A percentile compares a stretch with the other conserved stretches of the same genome.
These are phyloP conservation scores for Acanthochlamys bracteata DNA, from an alignment of 106 monocot species.

Conservation along the genomic window DNA sequence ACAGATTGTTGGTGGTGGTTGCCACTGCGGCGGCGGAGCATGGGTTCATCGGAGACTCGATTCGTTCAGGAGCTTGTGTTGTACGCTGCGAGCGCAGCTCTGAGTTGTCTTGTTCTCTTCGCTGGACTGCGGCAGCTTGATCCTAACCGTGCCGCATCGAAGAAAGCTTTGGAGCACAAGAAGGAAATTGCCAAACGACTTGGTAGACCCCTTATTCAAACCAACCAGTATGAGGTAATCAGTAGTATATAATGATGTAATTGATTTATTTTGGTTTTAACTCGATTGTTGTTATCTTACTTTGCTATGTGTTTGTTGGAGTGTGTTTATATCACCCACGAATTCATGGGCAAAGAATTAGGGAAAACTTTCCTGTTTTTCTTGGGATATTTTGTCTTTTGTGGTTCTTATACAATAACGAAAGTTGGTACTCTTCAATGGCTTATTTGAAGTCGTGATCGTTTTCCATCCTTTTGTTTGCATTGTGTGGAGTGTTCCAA, in stretches of 20 bases:
- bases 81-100: conserved; percentile 72
- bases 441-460: too few relatives aligned
- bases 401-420: too few relatives aligned
- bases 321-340: too few relatives aligned
- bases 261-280: neutral
- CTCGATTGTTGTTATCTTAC: too few relatives aligned
- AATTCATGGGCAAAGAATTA: too few relatives aligned
- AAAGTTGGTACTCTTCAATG: too few relatives aligned
- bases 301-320: too few relatives aligned
- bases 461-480: too few relatives aligned
- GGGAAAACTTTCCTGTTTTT: too few relatives aligned
- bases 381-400: too few relatives aligned
- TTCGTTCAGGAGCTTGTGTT: conserved; percentile 65
- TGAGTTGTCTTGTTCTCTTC: conserved; percentile 69
- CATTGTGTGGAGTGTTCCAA: too few relatives aligned
- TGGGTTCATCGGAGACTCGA: conserved; percentile 25
- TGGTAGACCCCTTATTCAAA: conserved; percentile 56
- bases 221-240: conserved; percentile 67
- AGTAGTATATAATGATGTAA: neutral
- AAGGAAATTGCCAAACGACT: conserved; percentile 83
- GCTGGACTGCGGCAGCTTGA: conserved; percentile 68
- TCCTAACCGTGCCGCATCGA: conserved; percentile 62
- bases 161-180: conserved; percentile 72
- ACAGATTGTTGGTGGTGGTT: neutral
- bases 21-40: conserved; percentile 2